Percentiles rank a stretch among this genome's conserved stretches.
Evolutionary conservation across 345 rosid genomes (phyloP).

Genomic region (Acer saccharum): DNA sequence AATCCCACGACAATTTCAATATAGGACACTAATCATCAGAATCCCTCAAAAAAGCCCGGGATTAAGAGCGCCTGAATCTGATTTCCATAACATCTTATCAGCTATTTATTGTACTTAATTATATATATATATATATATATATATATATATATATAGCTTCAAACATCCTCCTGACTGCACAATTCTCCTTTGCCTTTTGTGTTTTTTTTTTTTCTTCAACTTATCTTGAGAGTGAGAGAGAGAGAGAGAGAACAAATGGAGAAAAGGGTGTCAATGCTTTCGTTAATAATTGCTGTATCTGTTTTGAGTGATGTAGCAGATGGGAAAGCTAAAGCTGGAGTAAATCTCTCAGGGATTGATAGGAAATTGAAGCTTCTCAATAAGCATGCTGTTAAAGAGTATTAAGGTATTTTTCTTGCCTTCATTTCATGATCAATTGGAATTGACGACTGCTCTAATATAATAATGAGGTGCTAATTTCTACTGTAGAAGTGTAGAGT

Average conservation of each 20-base stretch:
- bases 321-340: constrained; percentile 7
- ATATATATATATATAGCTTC: too few species aligned
- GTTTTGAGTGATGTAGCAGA: constrained; percentile 16
- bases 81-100: too few species aligned
- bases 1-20: too few species aligned
- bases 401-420: constrained; percentile 25
- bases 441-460: not conserved
- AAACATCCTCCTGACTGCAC: too few species aligned
- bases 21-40: too few species aligned
- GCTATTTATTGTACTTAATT: too few species aligned
- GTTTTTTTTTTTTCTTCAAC: too few species aligned
- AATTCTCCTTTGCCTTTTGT: not conserved
- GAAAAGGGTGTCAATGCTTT: constrained; percentile 5
- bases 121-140: too few species aligned
- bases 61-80: too few species aligned
- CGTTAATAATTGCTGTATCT: too few species aligned
- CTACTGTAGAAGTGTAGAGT: constrained; percentile 44
- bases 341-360: constrained; percentile 25
- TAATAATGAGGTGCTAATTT: not conserved
- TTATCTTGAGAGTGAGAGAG: too few species aligned
- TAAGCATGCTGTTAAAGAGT: constrained; percentile 54
- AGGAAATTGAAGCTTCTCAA: constrained; percentile 42
- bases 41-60: too few species aligned
- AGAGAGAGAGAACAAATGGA: constrained; percentile 9
- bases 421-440: not conserved